Conservation (phyloP, 2,329 filamentous ascomycete genomes). For the Neopestalotiopsis clavispora region DNA sequence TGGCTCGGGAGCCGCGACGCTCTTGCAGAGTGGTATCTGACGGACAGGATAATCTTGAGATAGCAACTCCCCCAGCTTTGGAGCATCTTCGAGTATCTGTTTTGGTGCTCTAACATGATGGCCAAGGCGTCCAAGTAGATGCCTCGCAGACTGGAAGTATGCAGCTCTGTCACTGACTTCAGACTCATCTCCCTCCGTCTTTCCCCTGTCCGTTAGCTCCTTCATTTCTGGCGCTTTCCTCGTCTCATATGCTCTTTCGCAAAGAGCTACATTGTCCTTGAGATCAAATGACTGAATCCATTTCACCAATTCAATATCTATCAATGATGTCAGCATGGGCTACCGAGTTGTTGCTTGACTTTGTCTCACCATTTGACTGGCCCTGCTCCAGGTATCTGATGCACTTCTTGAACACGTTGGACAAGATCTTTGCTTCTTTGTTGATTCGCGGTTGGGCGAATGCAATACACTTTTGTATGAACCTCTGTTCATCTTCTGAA, state of each 20-base stretch:
- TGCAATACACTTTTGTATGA: constrained; percentile 27
- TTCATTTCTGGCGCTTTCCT: constrained; percentile 13
- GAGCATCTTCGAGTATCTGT: constrained; percentile 41
- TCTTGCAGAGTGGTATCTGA: constrained; percentile 21
- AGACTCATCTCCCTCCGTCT: neutral
- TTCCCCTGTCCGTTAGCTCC: constrained; percentile 1
- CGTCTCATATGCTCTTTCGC: constrained; percentile 13
- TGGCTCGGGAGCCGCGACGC: constrained; percentile 24
- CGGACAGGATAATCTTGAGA: constrained; percentile 36
- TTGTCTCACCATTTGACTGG: neutral
- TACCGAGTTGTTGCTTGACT: neutral
- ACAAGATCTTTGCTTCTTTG: constrained; percentile 20
- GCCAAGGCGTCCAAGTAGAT: constrained; percentile 51
- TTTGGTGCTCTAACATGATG: constrained; percentile 44
- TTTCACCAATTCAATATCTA: neutral
- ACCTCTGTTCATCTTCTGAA: constrained; percentile 17
- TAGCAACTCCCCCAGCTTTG: constrained; percentile 32
- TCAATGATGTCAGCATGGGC: neutral
- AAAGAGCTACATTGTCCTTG: neutral
- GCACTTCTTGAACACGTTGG: neutral
- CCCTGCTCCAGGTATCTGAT: neutral
- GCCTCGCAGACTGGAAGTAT: constrained; percentile 38
- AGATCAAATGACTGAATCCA: constrained; percentile 15
- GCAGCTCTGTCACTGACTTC: neutral
- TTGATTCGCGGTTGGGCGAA: constrained; percentile 22